These are phyloP conservation scores for Cadophora sp. DNA, from an alignment of 2,329 filamentous ascomycete species.

Conservation along the genomic window DNA sequence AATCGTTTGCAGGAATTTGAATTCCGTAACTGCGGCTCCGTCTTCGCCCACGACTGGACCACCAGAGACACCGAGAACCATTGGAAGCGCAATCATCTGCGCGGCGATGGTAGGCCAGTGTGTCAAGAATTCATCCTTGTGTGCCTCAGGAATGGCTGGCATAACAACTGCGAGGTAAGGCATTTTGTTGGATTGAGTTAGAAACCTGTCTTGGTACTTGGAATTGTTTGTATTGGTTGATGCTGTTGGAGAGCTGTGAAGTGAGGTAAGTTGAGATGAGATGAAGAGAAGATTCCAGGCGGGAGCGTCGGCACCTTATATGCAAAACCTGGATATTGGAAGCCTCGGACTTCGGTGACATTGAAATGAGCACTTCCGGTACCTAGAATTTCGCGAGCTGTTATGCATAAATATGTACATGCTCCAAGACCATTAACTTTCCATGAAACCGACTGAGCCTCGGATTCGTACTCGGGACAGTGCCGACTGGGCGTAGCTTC, in stretches of 20 bases:
- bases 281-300: neutral
- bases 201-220: neutral
- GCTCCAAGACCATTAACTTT: neutral
- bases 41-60: slow-evolving; percentile 26
- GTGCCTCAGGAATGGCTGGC: slow-evolving; percentile 25
- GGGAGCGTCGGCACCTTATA: neutral
- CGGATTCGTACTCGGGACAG: slow-evolving; percentile 4
- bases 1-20: slow-evolving; percentile 31
- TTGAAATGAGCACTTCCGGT: neutral
- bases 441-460: slow-evolving; percentile 2
- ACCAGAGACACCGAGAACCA: slow-evolving; percentile 23
- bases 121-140: slow-evolving; percentile 25
- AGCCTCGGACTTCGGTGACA: neutral
- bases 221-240: neutral
- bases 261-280: neutral
- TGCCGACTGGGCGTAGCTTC: neutral
- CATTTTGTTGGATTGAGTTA: slow-evolving; percentile 25
- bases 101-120: slow-evolving; percentile 21
- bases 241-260: neutral
- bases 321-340: neutral
- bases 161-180: slow-evolving; percentile 30
- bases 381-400: neutral
- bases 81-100: slow-evolving; percentile 24
- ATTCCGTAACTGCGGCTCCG: slow-evolving; percentile 14
- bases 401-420: neutral